Evolutionary conservation across 495 filamentous ascomycete genomes (phyloP).

Genomic region (Hyaloscypha bicolor): DNA sequence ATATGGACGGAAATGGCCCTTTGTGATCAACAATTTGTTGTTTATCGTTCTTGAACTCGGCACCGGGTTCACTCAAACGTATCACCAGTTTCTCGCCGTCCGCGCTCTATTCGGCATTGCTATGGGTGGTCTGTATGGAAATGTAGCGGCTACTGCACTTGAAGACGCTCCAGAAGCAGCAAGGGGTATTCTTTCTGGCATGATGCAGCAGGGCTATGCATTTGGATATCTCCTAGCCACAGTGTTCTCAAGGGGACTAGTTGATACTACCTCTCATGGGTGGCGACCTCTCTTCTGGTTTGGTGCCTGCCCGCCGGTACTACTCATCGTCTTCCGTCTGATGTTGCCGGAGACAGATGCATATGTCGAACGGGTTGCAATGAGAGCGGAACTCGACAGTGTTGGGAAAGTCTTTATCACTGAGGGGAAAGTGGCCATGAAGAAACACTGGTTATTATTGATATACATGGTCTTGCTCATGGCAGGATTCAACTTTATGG

Average conservation of each 20-base stretch:
- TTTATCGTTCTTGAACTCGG: slow-evolving; percentile 67
- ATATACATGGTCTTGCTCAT: slow-evolving; percentile 47
- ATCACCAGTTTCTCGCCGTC: slow-evolving; percentile 69
- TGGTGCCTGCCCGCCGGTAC: slow-evolving; percentile 36
- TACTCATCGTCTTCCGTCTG: slow-evolving; percentile 37
- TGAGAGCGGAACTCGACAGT: slow-evolving; percentile 6
- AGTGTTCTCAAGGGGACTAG: slow-evolving; percentile 47
- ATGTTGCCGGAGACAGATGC: slow-evolving; percentile 36
- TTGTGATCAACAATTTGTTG: slow-evolving; percentile 70
- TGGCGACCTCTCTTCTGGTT: slow-evolving; percentile 43
- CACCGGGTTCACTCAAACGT: slow-evolving; percentile 70
- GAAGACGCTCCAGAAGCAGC: slow-evolving; percentile 62
- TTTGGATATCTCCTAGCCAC: slow-evolving; percentile 77
- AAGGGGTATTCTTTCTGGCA: slow-evolving; percentile 65
- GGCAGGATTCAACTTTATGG: slow-evolving; percentile 44
- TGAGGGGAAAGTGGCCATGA: slow-evolving; percentile 18
- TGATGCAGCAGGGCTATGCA: slow-evolving; percentile 77
- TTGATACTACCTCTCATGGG: slow-evolving; percentile 35
- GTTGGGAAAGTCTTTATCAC: slow-evolving; percentile 2
- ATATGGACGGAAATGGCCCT: slow-evolving; percentile 80
- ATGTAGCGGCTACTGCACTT: slow-evolving; percentile 76
- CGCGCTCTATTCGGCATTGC: slow-evolving; percentile 76
- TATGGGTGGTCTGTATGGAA: slow-evolving; percentile 78
- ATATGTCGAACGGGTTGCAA: slow-evolving; percentile 22
- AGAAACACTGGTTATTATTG: slow-evolving; percentile 44